Conservation (phyloP, 2,329 filamentous ascomycete species). For the Fusarium sarcochroum region DNA sequence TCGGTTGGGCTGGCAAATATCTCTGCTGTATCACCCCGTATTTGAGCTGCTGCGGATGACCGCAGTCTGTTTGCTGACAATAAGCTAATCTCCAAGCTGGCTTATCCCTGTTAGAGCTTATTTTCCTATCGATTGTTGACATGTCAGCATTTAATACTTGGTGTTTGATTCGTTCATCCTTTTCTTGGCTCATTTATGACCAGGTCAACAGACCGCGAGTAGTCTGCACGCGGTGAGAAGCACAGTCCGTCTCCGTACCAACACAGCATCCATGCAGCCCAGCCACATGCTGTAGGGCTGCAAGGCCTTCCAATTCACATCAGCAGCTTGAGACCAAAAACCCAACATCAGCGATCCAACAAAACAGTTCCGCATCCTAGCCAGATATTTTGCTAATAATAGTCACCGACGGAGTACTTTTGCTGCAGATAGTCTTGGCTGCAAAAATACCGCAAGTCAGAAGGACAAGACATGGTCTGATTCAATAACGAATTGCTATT, state of each 20-base stretch:
- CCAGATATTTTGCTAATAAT: conserved; percentile 28
- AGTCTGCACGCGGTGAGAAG: conserved; percentile 4
- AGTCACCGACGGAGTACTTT: neutral
- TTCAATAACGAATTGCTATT: conserved; percentile 2
- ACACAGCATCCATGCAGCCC: too few species aligned
- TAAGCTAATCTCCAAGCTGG: conserved; percentile 5
- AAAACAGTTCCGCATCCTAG: neutral
- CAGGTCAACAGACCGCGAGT: neutral
- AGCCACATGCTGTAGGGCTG: neutral
- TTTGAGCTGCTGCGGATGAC: conserved; percentile 1
- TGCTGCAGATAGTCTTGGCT: conserved; percentile 17
- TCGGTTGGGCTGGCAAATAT: neutral
- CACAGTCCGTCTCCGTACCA: conserved; percentile 1
- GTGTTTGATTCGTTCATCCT: conserved; percentile 6
- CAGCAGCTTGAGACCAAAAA: neutral
- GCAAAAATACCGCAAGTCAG: conserved; percentile 4
- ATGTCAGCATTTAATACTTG: conserved; percentile 1
- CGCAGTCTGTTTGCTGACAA: conserved; percentile 16
- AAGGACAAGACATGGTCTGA: conserved; percentile 13
- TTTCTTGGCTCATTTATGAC: conserved; percentile 10
- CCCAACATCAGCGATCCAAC: neutral
- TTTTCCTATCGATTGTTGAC: neutral
- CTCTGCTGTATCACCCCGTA: conserved; percentile 28
- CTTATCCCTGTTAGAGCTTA: neutral
- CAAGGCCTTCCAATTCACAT: conserved; percentile 1